Evolutionary conservation across 1,284 basidiomycete species (phyloP).

Genomic region (Rhodotorula sp.): DNA sequence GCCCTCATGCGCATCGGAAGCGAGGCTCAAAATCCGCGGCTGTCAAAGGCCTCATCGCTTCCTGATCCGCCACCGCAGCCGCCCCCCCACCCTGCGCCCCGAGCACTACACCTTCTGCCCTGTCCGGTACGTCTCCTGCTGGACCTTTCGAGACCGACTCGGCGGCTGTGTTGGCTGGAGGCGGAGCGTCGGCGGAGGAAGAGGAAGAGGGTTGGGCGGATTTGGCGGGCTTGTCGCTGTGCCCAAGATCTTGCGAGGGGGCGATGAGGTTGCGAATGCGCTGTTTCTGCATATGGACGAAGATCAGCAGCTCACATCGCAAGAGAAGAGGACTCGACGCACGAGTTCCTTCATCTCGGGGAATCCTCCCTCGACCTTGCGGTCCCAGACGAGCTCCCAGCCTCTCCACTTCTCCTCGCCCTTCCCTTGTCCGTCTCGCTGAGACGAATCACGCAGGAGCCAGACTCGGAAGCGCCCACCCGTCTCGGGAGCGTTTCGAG

Average conservation of each 20-base stretch:
- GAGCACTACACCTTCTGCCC: neutral
- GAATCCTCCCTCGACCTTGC: constrained; percentile 73
- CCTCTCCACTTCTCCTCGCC: constrained; percentile 22
- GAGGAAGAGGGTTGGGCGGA: neutral
- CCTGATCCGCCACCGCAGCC: neutral
- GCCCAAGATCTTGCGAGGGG: constrained; percentile 73
- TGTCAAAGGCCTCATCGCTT: constrained; percentile 1
- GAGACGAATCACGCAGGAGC: constrained; percentile 54
- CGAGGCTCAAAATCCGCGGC: constrained; percentile 20
- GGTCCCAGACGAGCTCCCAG: constrained; percentile 49
- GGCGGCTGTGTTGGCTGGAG: neutral
- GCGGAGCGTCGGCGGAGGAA: neutral
- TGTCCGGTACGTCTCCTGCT: neutral
- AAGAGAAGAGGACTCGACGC: constrained; percentile 45
- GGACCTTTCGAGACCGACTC: neutral
- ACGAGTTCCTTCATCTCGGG: constrained; percentile 83
- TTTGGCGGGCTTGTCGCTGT: constrained; percentile 62
- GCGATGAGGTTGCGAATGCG: constrained; percentile 75
- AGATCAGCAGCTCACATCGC: neutral
- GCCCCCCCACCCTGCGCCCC: neutral
- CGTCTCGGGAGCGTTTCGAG: constrained; percentile 74
- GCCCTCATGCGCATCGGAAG: constrained; percentile 14
- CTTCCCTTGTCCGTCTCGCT: constrained; percentile 44
- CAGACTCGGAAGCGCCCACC: constrained; percentile 84
- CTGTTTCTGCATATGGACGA: constrained; percentile 64